phyloP scores from a whole-genome alignment of 208 protist genomes.

The Trypanosoma lewisi region DNA sequence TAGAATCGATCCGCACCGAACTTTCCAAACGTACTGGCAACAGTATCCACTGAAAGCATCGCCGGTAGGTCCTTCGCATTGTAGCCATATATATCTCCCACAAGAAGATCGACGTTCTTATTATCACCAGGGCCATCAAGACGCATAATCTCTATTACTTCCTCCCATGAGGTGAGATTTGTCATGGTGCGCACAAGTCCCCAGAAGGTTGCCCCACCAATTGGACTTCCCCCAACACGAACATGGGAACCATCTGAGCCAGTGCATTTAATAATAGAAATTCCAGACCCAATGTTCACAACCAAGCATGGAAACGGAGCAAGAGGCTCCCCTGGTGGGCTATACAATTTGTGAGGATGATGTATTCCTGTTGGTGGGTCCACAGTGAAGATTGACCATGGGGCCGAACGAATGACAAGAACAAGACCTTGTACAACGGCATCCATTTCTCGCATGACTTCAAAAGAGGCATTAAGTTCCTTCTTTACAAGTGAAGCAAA shows the following conservation, averaged over 20 bases:
- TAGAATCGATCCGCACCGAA: slow-evolving; percentile 74
- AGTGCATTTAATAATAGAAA: slow-evolving; percentile 95
- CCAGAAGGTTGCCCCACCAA: slow-evolving; percentile 98
- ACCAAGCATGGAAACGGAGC: slow-evolving; percentile 94
- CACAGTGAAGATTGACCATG: slow-evolving; percentile 84
- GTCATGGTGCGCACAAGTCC: slow-evolving; percentile 94
- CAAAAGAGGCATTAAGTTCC: slow-evolving; percentile 55
- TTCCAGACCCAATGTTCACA: slow-evolving; percentile 97
- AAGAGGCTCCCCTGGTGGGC: slow-evolving; percentile 33
- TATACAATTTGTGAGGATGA: slow-evolving; percentile 61
- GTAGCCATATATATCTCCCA: slow-evolving; percentile 98
- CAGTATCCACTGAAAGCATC: slow-evolving; percentile 83
- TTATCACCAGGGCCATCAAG: slow-evolving; percentile 92
- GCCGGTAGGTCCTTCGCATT: slow-evolving; percentile 84
- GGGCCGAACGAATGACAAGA: slow-evolving; percentile 64
- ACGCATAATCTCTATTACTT: slow-evolving; percentile 93
- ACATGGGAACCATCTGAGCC: slow-evolving; percentile 81
- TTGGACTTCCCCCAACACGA: slow-evolving; percentile 92
- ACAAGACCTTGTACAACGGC: slow-evolving; percentile 88
- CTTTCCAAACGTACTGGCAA: slow-evolving; percentile 90
- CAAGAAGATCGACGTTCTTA: slow-evolving; percentile 94
- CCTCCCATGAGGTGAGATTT: slow-evolving; percentile 91
- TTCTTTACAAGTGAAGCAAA: slow-evolving; percentile 58
- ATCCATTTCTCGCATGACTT: slow-evolving; percentile 90
- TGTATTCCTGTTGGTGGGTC: slow-evolving; percentile 57